Base-by-base conservation (phyloP, 2,329 filamentous ascomycete species). In the Periconia digitata region DNA sequence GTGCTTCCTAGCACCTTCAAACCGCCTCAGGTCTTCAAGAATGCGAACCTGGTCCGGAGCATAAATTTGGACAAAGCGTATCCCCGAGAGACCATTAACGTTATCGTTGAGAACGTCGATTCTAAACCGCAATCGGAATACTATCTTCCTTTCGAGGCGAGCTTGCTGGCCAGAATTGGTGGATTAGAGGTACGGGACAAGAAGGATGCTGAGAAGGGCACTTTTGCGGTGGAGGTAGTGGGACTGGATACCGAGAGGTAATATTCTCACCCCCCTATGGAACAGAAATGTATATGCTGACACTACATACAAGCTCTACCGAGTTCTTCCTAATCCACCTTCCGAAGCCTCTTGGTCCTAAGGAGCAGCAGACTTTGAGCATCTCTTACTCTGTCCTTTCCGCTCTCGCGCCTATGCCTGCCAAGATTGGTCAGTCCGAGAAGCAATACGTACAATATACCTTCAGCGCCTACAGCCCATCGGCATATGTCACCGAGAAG, bases 41-140 rank as follows among this genome's bases (percentile, higher is more conserved):
- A 99, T 74, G 82, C 81, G 73, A 97, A 99, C 71, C 75, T 97
- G 23, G 87, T 97, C 43, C 89, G 94, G 64, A 86, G 88, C 56
- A 86, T 95, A 67, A 96, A 95, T 59, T 75, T 96, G 49, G 92
- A 97, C 74, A 97, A 96, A 79, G 89, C 85, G 59, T 97, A 94
- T 66, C 85, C 86, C 46, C 86, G 91, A 68, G 92, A 97, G 74
- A 87, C 86, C 13, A 84, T 96, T 79, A 96, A 97, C 74, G 86
- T 96, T n/a, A 80, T 95, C 43, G 84, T 99, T 55, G 88, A 96
- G 77, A 99, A 99, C 72, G 79, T 89, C 58, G 89, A 87, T 65
- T 80, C 82, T 53, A 77, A 86, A 58, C 82, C 91, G 16, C 92
- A 97, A 69, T 83, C 85, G 70, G 87, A 95, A 72, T 99, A 99